Evolutionary conservation across 2,329 filamentous ascomycete genomes (phyloP), one percentile per base, ranked within the genome.

Genomic region (Alternaria panax): DNA sequence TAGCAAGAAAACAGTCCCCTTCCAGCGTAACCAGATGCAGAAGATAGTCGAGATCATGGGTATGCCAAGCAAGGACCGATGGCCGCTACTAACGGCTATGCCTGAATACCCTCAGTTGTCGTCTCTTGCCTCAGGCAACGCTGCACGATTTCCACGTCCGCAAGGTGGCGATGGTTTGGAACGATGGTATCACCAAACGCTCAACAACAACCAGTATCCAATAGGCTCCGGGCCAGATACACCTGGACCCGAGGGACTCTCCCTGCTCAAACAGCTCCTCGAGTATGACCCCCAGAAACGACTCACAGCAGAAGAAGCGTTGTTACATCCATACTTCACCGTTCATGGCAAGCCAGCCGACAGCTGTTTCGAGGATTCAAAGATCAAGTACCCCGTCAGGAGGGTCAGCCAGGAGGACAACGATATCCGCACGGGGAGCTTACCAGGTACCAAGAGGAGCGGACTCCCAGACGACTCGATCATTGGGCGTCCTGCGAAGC

Each of bases 21-120:
- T 99, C 70, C 95, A 99, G 79, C 88, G 93, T 14, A 97, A 97
- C 72, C 95, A 99, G 80, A 98, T 99, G 94, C 92, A 95, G 74
- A 97, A 97, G 80, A 99, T 99, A 69, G 92, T 97, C 36, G 95
- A 99, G 74, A 93, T 99, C 63, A 90, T 99, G 82, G 95, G 95
- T 28, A 82, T 97, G 66, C 95, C 95, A 0, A 92, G 87, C 7
- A 94, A 94, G 71, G 92, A 96, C 50, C 87, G 88, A 25, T 99
- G 95, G 95, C 92, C 93, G 0, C 84, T 94, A 27, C 82, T 99
- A 2, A 83, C 87, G 1, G 87, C 89, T 38, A 96, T 97, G 90
- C 93, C 92, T 0, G 95, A 99, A 79, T 96, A 91, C 72, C 80
- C 80, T 36, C 91, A 95, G 66, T 83, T 97, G 5, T 81, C 83